These are phyloP conservation scores for Gelatoporia subvermispora DNA, from an alignment of 768 basidiomycete species.

Conservation along the genomic window DNA sequence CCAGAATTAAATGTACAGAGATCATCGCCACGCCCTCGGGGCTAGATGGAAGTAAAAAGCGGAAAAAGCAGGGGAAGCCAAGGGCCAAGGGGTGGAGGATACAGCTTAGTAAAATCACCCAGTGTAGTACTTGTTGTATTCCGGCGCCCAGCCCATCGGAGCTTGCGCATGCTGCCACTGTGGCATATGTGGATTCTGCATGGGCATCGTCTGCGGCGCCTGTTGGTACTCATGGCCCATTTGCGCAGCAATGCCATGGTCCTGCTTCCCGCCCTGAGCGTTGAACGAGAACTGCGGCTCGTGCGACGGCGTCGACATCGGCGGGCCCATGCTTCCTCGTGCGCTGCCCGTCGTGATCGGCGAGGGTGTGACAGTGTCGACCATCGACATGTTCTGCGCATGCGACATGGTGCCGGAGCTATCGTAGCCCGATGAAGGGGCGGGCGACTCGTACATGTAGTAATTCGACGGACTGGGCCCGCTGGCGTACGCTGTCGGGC, in stretches of 20 bases:
- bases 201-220: not conserved
- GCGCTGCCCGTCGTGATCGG: constrained; percentile 5
- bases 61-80: no score
- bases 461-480: constrained; percentile 11
- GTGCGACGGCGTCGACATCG: constrained; percentile 7
- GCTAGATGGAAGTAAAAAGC: no score
- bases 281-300: constrained; percentile 1
- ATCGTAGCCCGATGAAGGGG: constrained; percentile 11
- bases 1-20: no score
- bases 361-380: not conserved
- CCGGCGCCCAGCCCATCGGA: no score
- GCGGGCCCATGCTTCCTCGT: constrained; percentile 3
- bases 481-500: constrained; percentile 7
- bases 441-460: constrained; percentile 12
- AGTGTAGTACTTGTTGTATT: no score
- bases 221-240: not conserved
- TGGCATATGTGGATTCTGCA: not conserved
- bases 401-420: constrained; percentile 2
- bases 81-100: no score
- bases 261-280: not conserved
- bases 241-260: not conserved
- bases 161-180: not conserved
- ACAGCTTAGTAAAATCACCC: no score
- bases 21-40: no score
- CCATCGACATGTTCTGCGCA: constrained; percentile 5